Evolutionary conservation across 495 filamentous ascomycete genomes (phyloP).

Genomic region (Daldinia caldariorum): DNA sequence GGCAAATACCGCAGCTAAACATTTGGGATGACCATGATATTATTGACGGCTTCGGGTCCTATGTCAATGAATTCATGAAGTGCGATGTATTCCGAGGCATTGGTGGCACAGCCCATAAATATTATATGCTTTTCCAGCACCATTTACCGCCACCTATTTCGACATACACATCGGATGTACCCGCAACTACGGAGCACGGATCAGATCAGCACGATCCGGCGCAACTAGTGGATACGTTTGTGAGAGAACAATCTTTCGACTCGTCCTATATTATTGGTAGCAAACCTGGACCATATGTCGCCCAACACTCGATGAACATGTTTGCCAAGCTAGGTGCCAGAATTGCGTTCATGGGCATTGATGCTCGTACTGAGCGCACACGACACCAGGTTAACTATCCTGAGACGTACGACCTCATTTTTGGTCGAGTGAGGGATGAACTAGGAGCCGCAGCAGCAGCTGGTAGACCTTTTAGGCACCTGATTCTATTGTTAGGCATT

Average conservation of each 20-base stretch:
- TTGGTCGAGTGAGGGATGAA: constrained; percentile 72
- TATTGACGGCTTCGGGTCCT: constrained; percentile 92
- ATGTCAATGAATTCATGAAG: constrained; percentile 92
- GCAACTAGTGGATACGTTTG: constrained; percentile 74
- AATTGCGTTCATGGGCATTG: constrained; percentile 87
- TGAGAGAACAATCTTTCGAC: constrained; percentile 68
- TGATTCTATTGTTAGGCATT: constrained; percentile 87
- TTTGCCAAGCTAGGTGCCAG: constrained; percentile 85
- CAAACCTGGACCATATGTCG: constrained; percentile 80
- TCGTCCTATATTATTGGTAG: constrained; percentile 82
- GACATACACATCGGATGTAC: constrained; percentile 75
- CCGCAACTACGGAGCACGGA: constrained; percentile 48
- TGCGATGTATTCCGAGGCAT: constrained; percentile 92
- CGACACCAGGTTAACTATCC: constrained; percentile 90
- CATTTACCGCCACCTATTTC: constrained; percentile 83
- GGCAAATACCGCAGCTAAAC: constrained; percentile 89
- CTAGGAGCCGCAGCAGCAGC: constrained; percentile 63
- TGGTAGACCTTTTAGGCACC: constrained; percentile 73
- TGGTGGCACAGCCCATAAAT: constrained; percentile 85
- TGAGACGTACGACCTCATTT: constrained; percentile 88
- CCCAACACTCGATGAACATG: constrained; percentile 80
- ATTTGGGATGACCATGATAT: constrained; percentile 96
- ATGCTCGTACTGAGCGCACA: constrained; percentile 91
- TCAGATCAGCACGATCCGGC: constrained; percentile 66
- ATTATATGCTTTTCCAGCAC: constrained; percentile 95